phyloP scores from a whole-genome alignment of 108 stramenopile genomes.

The Bacterosira constricta region DNA sequence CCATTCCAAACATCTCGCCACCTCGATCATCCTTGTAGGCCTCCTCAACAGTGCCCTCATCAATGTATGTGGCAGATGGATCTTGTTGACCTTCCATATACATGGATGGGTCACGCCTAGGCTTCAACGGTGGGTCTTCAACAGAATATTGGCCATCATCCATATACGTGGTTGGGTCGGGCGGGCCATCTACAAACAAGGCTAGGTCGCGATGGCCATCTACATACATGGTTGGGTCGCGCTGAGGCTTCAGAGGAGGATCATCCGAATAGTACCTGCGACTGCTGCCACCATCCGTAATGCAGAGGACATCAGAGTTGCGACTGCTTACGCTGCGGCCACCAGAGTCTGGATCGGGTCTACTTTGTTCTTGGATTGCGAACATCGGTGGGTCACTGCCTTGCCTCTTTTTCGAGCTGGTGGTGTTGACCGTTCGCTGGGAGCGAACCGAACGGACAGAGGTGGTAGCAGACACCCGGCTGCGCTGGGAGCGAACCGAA shows the following conservation, averaged over 20 bases:
- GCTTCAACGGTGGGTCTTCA: neutral
- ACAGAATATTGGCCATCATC: neutral
- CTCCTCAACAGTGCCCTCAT: neutral
- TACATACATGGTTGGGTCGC: slow-evolving; percentile 1
- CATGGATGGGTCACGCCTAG: neutral
- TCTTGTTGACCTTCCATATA: neutral
- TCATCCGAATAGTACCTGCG: neutral
- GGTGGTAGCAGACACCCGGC: too few relatives aligned
- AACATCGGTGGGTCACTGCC: slow-evolving; percentile 7
- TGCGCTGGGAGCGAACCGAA: too few relatives aligned
- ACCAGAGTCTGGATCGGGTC: neutral
- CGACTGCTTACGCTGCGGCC: too few relatives aligned
- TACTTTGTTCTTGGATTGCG: neutral
- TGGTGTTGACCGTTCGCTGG: neutral
- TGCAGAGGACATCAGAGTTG: too few relatives aligned
- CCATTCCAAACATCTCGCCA: too few relatives aligned
- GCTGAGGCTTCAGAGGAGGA: neutral
- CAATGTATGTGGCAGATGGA: too few relatives aligned
- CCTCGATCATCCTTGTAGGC: too few relatives aligned
- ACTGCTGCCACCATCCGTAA: too few relatives aligned
- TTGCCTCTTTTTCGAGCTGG: neutral
- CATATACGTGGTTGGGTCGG: slow-evolving; percentile 1
- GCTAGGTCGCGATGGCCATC: neutral
- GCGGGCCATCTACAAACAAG: too few relatives aligned
- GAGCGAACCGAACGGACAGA: neutral